Base-by-base conservation (phyloP, 495 filamentous ascomycete species). In the Penicillium verhagenii region DNA sequence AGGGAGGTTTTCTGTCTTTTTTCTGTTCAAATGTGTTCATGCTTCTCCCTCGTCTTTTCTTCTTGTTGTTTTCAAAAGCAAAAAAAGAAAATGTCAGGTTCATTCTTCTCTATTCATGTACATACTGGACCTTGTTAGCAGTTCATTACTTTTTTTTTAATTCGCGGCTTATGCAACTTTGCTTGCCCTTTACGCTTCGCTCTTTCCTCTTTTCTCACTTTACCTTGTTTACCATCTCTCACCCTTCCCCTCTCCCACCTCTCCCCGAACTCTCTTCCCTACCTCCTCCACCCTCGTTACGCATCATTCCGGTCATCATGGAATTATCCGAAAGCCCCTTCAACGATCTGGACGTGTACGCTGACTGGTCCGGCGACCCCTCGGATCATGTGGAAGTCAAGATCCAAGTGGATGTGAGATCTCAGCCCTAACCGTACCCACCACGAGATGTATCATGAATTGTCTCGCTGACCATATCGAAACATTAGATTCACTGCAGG, bases 401-500 rank as follows among this genome's bases (percentile, higher is more conserved):
- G 26, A 59, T 76, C 4, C 50, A 58, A 3, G 45, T 75, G 14
- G 70, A 75, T 58, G 72, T 75, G 65, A 53, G 59, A 33, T 26
- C 26, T 19, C 24, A 16, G 16, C 49, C 20, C 35, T 20, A 35
- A 25, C 18, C 20, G 29, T 14, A 31, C 11, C 8, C 24, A 1
- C 29, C 18, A 1, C 29, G 6, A n/a, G 3, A 21, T 21, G 31
- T 8, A 35, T 19, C 10, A 6, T 11, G 16, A 5, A 47, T 13
- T 5, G 44, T 13, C 28, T 13, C 18, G 3, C 45, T 48, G 8
- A 48, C 18, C 3, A 19, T 23, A 13, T 8, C 14, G n/a, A 47
- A 28, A 28, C 16, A 29, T 31, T 10, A 48, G 33, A 21, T 45
- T 14, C 23, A 45, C 9, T 45, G 42, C n/a, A 24, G 13, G n/a